Evolutionary conservation across 257 asterid species (phyloP).

Genomic region (Thymus quinquecostatus): DNA sequence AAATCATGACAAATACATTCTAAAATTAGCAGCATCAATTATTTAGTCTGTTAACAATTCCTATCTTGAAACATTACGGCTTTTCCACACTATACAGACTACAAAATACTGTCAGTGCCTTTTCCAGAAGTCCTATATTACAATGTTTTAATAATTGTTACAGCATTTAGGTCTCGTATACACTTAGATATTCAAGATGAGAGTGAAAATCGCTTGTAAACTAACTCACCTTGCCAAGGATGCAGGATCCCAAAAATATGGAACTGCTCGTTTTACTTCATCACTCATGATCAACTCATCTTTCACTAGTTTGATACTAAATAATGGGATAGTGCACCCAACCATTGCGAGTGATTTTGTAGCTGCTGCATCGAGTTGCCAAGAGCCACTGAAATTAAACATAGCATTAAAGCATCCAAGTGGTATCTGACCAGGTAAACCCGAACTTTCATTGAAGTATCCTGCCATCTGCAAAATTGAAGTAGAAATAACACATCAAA

Average conservation of each 20-base stretch:
- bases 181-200: background rate
- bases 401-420: conserved; percentile 97
- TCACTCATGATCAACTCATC: conserved; percentile 57
- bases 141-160: background rate
- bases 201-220: conserved; percentile 5
- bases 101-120: background rate
- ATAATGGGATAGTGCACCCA: conserved; percentile 72
- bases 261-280: conserved; percentile 85
- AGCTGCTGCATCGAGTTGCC: conserved; percentile 89
- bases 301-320: conserved; percentile 55
- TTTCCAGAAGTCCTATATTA: background rate
- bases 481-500: conserved; percentile 23
- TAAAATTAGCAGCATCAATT: background rate
- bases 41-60: background rate
- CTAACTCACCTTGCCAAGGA: conserved; percentile 82
- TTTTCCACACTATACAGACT: background rate
- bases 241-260: conserved; percentile 97
- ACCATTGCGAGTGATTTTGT: conserved; percentile 95
- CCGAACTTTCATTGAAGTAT: conserved; percentile 75
- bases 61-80: background rate
- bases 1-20: conserved; percentile 13
- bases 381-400: conserved; percentile 96
- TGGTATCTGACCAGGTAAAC: conserved; percentile 71
- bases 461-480: conserved; percentile 78
- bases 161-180: background rate